Base-by-base conservation (phyloP, 1,284 basidiomycete species). In the Phellinidium pouzarii region DNA sequence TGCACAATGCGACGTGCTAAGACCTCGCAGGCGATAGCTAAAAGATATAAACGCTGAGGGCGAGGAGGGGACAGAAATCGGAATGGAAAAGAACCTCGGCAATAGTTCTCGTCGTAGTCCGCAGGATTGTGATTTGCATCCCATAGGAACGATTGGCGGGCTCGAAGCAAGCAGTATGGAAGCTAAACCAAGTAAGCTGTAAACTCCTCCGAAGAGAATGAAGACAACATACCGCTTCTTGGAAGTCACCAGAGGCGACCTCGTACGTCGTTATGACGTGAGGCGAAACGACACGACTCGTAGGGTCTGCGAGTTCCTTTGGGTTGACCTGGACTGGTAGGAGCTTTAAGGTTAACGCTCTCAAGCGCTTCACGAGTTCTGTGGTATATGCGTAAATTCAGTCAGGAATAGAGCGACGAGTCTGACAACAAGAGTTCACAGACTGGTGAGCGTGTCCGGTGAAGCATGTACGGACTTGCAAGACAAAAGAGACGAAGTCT, bases 1-100 rank as follows among this genome's bases (percentile, higher is more conserved):
- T 93, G 89, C 8, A 94, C 76, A 48, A 94, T 82, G 53, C 84
- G 75, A 48, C 92, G 80, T 3, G 94, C 94, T 14, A 96, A 71
- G 1, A 91, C 87, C 68, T 96, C 93, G 62, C 93, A 95, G 2
- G 93, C 87, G 27, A 77, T 76, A 43, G 87, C 91, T 84, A 26
- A 34, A 45, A 20, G 7, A 23, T 8, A 34, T 20, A 31, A 8
- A 36, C 17, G 26, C 26, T 7, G 7, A 20, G 5, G 7, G 26
- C 1, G 11, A 37, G n/a, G 19, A 22, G 4, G 6, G 7, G 25
- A 4, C 5, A 48, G 26, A 37, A 44, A 54, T 59, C 46, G 22
- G 27, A n/a, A 5, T 20, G 44, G 48, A 36, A 25, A 47, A 53
- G 34, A 66, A 87, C 86, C 84, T 71, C 93, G 77, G 58, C 84